phyloP scores from a whole-genome alignment of 2,329 filamentous ascomycete species.

The Pseudogymnoascus sp. region DNA sequence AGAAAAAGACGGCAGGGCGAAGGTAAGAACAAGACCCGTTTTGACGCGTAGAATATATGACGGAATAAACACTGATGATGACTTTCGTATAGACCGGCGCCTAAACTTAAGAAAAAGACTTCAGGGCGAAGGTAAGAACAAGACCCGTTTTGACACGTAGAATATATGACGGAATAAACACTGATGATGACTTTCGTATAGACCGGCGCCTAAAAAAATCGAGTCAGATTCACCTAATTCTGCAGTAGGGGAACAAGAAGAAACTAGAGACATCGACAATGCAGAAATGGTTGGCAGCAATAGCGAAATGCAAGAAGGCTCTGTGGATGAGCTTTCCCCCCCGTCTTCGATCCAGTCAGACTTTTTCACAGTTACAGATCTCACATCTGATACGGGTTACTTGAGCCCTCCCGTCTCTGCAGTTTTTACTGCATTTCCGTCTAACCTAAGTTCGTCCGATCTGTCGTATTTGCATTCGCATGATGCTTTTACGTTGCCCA shows the following conservation, averaged over 20 bases:
- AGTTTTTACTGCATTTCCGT: slow-evolving; percentile 12
- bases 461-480: slow-evolving; percentile 13
- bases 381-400: not conserved
- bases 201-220: not conserved
- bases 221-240: not conserved
- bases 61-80: not conserved
- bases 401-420: not conserved
- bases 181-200: not conserved
- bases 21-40: not conserved
- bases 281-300: not conserved
- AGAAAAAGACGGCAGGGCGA: not conserved
- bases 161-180: not conserved
- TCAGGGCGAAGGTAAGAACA: not conserved
- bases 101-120: not conserved
- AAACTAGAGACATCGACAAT: not conserved
- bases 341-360: not conserved
- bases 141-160: not conserved
- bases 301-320: not conserved
- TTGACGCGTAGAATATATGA: not conserved
- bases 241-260: not conserved
- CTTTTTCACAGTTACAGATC: not conserved
- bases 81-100: not conserved
- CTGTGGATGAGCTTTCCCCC: not conserved
- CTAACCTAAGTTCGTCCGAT: slow-evolving; percentile 11
- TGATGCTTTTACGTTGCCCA: slow-evolving; percentile 18